phyloP scores from a whole-genome alignment of 2,329 filamentous ascomycete genomes.

The Cordyceps javanica region DNA sequence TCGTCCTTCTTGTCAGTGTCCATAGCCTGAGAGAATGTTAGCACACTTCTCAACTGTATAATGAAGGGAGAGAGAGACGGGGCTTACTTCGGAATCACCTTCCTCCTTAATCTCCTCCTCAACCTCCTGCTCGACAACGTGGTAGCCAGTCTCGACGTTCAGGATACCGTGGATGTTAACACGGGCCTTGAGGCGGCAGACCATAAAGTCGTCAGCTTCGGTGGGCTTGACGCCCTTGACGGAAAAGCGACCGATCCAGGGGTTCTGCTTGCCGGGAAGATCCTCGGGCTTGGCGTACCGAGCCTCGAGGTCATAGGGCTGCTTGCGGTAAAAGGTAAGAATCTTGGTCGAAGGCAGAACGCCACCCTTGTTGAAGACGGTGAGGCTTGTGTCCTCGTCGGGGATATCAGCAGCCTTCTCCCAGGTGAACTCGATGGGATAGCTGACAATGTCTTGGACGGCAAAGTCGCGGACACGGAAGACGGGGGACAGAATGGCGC shows the following conservation, averaged over 20 bases:
- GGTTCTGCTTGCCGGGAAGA: constrained; percentile 82
- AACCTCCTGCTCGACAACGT: constrained; percentile 94
- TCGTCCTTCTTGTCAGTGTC: constrained; percentile 70
- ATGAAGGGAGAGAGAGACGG: background rate
- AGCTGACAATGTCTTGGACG: constrained; percentile 94
- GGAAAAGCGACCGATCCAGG: constrained; percentile 96
- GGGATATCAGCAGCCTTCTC: constrained; percentile 98
- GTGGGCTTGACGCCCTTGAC: constrained; percentile 97
- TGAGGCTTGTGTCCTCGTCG: constrained; percentile 94
- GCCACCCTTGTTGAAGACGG: constrained; percentile 96
- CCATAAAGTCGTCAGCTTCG: constrained; percentile 95
- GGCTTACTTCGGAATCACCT: constrained; percentile 65
- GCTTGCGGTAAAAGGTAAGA: constrained; percentile 97
- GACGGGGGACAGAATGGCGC: constrained; percentile 91
- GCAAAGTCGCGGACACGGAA: constrained; percentile 99
- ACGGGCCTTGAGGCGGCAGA: constrained; percentile 98
- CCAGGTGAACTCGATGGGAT: constrained; percentile 98
- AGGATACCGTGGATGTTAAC: constrained; percentile 94
- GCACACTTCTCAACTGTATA: constrained; percentile 16
- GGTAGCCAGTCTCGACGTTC: constrained; percentile 96
- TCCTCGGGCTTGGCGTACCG: constrained; percentile 82
- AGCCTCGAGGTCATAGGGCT: constrained; percentile 93
- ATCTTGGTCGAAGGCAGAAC: constrained; percentile 98
- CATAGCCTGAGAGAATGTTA: constrained; percentile 58
- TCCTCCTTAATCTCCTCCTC: constrained; percentile 83